A percentile compares a stretch with the other conserved stretches of the same genome.
These are phyloP conservation scores for Umbelopsis isabellina DNA, from an alignment of 192 early-diverging fungal genomes.

Conservation along the genomic window DNA sequence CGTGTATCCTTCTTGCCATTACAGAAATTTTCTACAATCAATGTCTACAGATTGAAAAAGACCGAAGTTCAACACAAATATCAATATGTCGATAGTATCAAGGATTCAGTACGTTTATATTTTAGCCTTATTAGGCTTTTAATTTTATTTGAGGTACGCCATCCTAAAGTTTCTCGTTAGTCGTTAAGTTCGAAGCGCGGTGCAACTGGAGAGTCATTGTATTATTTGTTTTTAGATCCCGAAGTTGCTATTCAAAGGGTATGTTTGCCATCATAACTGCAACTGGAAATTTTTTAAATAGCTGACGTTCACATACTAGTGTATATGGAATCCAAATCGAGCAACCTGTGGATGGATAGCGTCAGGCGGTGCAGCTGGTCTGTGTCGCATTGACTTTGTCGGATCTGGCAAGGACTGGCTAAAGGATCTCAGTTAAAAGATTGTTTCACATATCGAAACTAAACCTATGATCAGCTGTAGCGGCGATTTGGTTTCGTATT, in stretches of 20 bases:
- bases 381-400: slow-evolving; percentile 36
- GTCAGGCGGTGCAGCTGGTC: slow-evolving; percentile 28
- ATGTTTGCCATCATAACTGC: neutral
- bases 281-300: neutral
- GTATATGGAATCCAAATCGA: slow-evolving; percentile 32
- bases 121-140: too few relatives aligned
- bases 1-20: neutral
- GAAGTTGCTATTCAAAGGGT: slow-evolving; percentile 16
- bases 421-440: neutral
- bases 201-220: neutral
- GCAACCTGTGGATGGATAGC: slow-evolving; percentile 25
- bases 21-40: neutral
- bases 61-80: slow-evolving; percentile 16
- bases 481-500: too few relatives aligned
- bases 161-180: neutral
- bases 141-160: too few relatives aligned
- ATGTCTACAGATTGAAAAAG: slow-evolving; percentile 27
- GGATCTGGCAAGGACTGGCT: slow-evolving; percentile 30
- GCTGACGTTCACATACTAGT: slow-evolving; percentile 20
- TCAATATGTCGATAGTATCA: slow-evolving; percentile 30
- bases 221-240: slow-evolving; percentile 12
- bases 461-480: too few relatives aligned
- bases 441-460: too few relatives aligned
- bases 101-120: slow-evolving; percentile 2
- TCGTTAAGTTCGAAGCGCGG: neutral